Base-by-base conservation (phyloP, 2,329 filamentous ascomycete genomes). In the Colletotrichum sidae region DNA sequence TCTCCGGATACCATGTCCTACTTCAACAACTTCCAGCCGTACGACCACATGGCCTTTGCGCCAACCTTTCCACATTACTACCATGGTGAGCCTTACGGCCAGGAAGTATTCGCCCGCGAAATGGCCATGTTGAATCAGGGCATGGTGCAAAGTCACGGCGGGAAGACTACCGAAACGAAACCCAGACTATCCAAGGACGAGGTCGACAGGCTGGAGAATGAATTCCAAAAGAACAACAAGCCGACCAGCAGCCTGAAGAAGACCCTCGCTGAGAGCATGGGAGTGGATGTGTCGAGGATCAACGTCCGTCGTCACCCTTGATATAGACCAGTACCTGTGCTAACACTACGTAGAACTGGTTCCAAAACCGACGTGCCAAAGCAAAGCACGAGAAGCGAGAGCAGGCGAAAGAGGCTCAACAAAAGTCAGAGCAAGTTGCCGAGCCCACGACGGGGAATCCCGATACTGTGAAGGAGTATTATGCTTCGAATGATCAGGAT, bases 321-420 rank as follows among this genome's bases (percentile, higher is more conserved):
- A 25, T n/a, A 7, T 13, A 25, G n/a, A 46, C 34, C 10, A 13
- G 47, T 34, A 38, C 55, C 17, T 41, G 15, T 15, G 65, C 77
- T 81, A 72, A 81, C 74, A 39, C 15, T 15, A 38, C 25, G 9
- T 56, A 90, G 88, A 90, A 90, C 72, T 90, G 88, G 88, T 90
- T 90, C 72, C 88, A 90, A 70, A 90, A 90, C 72, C 81, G 88
- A 65, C 83, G 88, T 55, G 88, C 88, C 57, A 86, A 88, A 75
- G 86, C 86, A 68, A 89, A 89, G 83, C 88, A 89, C 72, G 86
- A 89, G 73, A 85, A 82, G 71, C 88, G 88, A 68, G 79, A 83
- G 49, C 79, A 81, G 61, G 82, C 82, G 59, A 81, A 83, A 67
- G 82, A 85, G 68, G 81, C 81, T 25, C 77, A 60, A 15, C 62